phyloP scores from a whole-genome alignment of 129 eudicot species.

The Flaveria sonorensis region DNA sequence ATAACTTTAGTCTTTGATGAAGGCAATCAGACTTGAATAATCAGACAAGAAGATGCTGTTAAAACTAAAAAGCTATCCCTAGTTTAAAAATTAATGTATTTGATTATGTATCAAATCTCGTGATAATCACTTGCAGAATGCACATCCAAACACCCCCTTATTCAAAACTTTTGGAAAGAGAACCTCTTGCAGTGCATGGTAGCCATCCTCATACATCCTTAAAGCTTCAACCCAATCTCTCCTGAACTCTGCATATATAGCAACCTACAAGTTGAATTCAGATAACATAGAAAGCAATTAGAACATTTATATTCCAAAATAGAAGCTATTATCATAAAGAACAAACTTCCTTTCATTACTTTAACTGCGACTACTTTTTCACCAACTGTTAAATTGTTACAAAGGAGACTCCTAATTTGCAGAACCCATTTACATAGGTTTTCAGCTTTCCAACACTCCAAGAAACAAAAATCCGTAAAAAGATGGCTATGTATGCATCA shows the following conservation, averaged over 20 bases:
- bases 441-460: neutral
- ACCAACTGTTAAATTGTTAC: neutral
- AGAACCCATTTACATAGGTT: constrained; percentile 1
- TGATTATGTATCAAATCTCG: neutral
- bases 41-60: neutral
- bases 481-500: constrained; percentile 6
- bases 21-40: neutral
- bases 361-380: neutral
- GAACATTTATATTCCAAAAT: constrained; percentile 7
- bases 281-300: constrained; percentile 23
- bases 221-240: constrained; percentile 96
- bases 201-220: constrained; percentile 87
- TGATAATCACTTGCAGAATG: neutral
- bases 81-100: constrained; percentile 1
- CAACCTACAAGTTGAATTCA: constrained; percentile 73
- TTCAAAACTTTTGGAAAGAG: neutral
- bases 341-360: constrained; percentile 13
- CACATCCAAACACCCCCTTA: neutral
- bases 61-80: constrained; percentile 1
- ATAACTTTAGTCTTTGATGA: neutral
- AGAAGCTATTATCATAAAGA: neutral
- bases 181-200: constrained; percentile 93
- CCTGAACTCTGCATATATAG: constrained; percentile 94
- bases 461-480: neutral
- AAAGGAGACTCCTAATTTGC: neutral